These are phyloP conservation scores for Nemania sp. DNA, from an alignment of 2,329 filamentous ascomycete species.

Conservation along the genomic window DNA sequence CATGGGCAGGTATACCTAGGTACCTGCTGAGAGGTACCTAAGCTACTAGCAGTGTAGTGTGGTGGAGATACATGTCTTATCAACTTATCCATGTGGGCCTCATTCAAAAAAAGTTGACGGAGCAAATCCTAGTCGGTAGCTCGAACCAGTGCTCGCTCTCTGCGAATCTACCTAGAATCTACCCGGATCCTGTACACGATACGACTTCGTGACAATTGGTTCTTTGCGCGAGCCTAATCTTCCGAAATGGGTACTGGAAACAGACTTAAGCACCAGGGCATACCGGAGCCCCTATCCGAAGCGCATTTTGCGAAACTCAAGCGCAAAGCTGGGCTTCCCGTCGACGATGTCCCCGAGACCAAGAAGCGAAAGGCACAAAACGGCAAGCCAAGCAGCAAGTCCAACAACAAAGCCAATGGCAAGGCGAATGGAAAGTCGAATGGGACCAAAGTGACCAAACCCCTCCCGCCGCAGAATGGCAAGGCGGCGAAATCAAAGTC, in stretches of 20 bases:
- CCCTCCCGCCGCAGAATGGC: constrained; percentile 53
- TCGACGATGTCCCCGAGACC: constrained; percentile 68
- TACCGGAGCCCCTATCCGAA: constrained; percentile 85
- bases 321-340: constrained; percentile 82
- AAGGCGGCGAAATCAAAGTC: constrained; percentile 50
- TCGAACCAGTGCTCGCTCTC: constrained; percentile 5
- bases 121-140: constrained; percentile 35
- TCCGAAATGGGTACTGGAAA: constrained; percentile 85
- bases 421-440: constrained; percentile 53
- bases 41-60: background rate
- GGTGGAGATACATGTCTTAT: constrained; percentile 40
- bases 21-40: background rate
- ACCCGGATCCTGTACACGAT: constrained; percentile 17
- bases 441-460: constrained; percentile 51
- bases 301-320: constrained; percentile 82
- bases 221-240: constrained; percentile 2
- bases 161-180: constrained; percentile 19
- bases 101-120: constrained; percentile 46
- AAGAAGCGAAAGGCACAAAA: constrained; percentile 67
- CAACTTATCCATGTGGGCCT: constrained; percentile 45
- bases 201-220: constrained; percentile 4
- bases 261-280: constrained; percentile 88
- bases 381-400: constrained; percentile 44
- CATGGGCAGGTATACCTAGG: background rate
- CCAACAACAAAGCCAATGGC: constrained; percentile 42